phyloP scores from a whole-genome alignment of 495 filamentous ascomycete genomes.

The Choiromyces venosus region DNA sequence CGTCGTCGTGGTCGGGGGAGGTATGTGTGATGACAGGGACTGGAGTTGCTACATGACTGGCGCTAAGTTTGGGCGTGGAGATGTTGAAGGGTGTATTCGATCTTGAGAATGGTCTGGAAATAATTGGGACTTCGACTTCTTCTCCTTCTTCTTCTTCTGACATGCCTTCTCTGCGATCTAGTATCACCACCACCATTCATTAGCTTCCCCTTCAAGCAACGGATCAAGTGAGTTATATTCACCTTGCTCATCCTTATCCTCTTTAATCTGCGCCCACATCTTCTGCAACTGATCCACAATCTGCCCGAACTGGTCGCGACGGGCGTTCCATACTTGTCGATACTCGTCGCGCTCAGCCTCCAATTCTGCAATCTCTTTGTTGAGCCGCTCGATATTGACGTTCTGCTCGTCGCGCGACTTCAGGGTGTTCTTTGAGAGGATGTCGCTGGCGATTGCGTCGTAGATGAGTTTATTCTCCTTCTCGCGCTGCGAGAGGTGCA shows the following conservation, averaged over 20 bases:
- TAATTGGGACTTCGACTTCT: constrained; percentile 57
- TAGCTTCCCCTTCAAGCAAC: constrained; percentile 47
- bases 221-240: constrained; percentile 42
- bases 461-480: constrained; percentile 82
- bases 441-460: constrained; percentile 70
- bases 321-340: constrained; percentile 74
- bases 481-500: constrained; percentile 73
- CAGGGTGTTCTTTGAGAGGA: constrained; percentile 58
- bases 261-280: constrained; percentile 75
- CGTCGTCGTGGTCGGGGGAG: constrained; percentile 44
- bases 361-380: constrained; percentile 81
- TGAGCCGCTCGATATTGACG: constrained; percentile 68
- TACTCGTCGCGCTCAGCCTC: constrained; percentile 78
- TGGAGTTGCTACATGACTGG: constrained; percentile 49
- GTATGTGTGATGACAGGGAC: constrained; percentile 43
- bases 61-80: constrained; percentile 42
- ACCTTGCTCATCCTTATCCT: constrained; percentile 81
- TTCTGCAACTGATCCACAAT: constrained; percentile 90
- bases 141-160: constrained; percentile 66
- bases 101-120: constrained; percentile 29
- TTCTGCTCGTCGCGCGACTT: constrained; percentile 78
- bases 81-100: constrained; percentile 27
- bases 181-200: constrained; percentile 23
- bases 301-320: constrained; percentile 78
- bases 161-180: constrained; percentile 69